Conservation (phyloP, 768 basidiomycete genomes). For the Lactifluus volemus region DNA sequence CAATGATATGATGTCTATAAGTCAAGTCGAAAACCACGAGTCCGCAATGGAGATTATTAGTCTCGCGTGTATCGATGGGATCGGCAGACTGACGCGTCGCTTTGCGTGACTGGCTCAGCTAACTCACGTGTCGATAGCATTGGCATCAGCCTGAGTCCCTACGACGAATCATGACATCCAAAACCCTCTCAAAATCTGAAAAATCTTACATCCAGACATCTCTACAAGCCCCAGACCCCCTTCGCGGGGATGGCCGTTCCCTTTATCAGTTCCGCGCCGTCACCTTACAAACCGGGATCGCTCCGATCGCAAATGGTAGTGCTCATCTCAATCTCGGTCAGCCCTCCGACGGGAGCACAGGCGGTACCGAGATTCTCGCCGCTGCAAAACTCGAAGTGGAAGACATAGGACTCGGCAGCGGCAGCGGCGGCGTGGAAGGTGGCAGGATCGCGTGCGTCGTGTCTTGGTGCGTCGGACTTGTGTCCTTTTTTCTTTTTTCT, state of each 20-base stretch:
- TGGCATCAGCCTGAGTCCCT: too few relatives aligned
- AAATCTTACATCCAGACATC: constrained; percentile 66
- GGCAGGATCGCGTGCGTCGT: constrained; percentile 62
- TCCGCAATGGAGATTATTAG: neutral
- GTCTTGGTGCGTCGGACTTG: constrained; percentile 52
- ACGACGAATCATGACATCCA: constrained; percentile 20
- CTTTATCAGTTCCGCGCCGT: constrained; percentile 60
- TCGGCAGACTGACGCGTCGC: neutral
- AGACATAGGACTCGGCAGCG: constrained; percentile 35
- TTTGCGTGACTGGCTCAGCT: neutral
- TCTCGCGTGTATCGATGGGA: neutral
- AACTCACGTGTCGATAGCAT: neutral
- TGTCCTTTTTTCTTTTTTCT: neutral
- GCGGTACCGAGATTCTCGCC: constrained; percentile 71
- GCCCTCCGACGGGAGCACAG: constrained; percentile 42
- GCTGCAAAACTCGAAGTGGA: constrained; percentile 78
- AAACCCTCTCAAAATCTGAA: constrained; percentile 63
- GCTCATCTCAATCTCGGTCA: constrained; percentile 66
- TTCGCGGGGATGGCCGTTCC: constrained; percentile 71
- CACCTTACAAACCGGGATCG: constrained; percentile 66
- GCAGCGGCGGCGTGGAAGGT: constrained; percentile 40
- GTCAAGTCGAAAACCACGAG: neutral
- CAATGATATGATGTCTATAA: neutral
- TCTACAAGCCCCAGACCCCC: constrained; percentile 46
- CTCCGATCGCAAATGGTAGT: constrained; percentile 79